A percentile compares a stretch with the other conserved stretches of the same genome.
Conservation (phyloP, 2,329 filamentous ascomycete species). For the Xylaria sp. region DNA sequence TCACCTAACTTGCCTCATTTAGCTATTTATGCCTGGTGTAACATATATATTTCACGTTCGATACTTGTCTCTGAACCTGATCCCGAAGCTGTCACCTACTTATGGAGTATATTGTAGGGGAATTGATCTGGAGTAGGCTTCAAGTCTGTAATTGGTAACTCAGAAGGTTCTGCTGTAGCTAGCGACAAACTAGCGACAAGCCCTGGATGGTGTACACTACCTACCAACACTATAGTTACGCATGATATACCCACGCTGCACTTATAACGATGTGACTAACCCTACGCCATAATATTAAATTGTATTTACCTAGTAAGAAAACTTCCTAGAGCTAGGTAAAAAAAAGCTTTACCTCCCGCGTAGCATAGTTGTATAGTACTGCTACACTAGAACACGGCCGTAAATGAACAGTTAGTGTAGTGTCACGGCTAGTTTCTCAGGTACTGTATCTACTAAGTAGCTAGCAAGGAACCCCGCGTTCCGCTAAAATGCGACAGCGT, state of each 20-base stretch:
- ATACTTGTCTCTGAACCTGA: not conserved
- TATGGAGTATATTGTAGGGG: no score
- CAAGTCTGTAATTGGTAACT: no score
- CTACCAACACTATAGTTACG: constrained; percentile 1
- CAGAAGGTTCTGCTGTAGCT: no score
- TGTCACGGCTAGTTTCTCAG: not conserved
- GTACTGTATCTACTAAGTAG: not conserved
- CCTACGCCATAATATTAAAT: not conserved
- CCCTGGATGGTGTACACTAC: not conserved
- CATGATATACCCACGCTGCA: not conserved
- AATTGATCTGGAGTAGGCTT: no score
- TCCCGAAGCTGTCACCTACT: not conserved
- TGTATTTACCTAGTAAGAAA: not conserved
- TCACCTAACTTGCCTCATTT: not conserved
- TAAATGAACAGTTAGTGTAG: no score
- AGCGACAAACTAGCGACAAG: not conserved
- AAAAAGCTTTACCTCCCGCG: not conserved
- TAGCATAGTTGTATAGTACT: no score
- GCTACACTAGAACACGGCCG: no score
- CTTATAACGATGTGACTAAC: not conserved
- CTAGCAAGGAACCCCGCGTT: constrained; percentile 9
- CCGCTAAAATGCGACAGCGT: constrained; percentile 32
- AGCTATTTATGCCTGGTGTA: no score
- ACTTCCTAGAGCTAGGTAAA: no score
- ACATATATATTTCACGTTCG: not conserved